phyloP scores from a whole-genome alignment of 306 rosid species.

The Castanea sativa region DNA sequence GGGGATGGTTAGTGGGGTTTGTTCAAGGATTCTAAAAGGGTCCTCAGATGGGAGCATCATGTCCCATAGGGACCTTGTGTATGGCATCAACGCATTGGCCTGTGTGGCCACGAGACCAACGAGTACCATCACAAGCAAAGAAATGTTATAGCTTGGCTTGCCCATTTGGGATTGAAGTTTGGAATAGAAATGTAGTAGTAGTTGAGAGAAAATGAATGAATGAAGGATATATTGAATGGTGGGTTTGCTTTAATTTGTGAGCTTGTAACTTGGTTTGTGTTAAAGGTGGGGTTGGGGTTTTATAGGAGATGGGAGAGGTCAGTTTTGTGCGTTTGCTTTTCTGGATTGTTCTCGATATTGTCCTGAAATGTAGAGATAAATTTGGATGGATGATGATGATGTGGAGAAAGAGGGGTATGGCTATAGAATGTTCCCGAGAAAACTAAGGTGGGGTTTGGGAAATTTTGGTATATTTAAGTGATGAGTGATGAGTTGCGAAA shows the following conservation, averaged over 20 bases:
- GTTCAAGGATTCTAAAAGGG: conserved; percentile 46
- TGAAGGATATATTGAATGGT: neutral
- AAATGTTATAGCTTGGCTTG: neutral
- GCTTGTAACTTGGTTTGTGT: neutral
- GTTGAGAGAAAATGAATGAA: neutral
- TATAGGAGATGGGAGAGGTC: neutral
- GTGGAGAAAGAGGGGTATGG: neutral
- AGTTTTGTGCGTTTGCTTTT: neutral
- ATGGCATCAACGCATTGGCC: conserved; percentile 31
- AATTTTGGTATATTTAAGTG: too few relatives aligned
- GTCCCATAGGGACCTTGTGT: conserved; percentile 37
- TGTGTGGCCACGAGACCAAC: neutral
- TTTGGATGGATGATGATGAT: neutral
- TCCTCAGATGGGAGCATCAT: conserved; percentile 35
- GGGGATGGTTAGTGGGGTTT: conserved; percentile 28
- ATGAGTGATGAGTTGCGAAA: too few relatives aligned
- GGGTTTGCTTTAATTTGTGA: neutral
- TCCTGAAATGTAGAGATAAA: neutral
- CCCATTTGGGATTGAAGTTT: neutral
- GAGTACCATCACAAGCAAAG: neutral
- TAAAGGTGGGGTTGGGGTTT: neutral
- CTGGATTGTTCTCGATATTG: conserved; percentile 19
- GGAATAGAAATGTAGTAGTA: neutral
- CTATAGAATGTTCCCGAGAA: conserved; percentile 1
- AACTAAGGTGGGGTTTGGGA: too few relatives aligned